Evolutionary conservation across 257 asterid genomes (phyloP).

Genomic region (Leptodermis oblonga): DNA sequence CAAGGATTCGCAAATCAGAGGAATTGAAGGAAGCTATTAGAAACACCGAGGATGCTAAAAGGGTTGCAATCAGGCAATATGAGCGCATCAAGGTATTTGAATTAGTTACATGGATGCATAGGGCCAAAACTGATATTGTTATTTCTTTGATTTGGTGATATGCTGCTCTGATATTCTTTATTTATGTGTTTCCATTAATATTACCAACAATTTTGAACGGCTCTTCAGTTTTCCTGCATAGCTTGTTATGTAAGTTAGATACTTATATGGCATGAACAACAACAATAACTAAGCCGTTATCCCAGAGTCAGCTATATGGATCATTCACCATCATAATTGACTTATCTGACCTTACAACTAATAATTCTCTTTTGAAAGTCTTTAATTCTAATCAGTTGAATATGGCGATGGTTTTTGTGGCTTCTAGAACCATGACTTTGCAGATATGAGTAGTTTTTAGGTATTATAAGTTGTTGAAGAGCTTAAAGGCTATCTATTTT

Average conservation of each 20-base stretch:
- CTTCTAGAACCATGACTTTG: not conserved
- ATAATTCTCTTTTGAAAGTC: not conserved
- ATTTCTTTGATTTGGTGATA: slow-evolving; percentile 18
- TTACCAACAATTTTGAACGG: not conserved
- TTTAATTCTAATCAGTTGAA: not conserved
- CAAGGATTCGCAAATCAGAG: slow-evolving; percentile 61
- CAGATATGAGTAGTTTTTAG: not conserved
- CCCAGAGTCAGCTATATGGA: no score
- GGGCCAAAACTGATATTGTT: not conserved
- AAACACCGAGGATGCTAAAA: slow-evolving; percentile 83
- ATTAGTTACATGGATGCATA: not conserved
- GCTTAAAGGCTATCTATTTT: no score
- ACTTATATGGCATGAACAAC: not conserved
- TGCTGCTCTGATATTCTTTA: not conserved
- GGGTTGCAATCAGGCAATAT: slow-evolving; percentile 74
- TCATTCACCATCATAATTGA: no score
- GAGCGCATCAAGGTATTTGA: slow-evolving; percentile 80
- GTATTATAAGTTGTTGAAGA: not conserved
- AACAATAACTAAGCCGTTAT: no score
- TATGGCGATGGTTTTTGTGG: not conserved
- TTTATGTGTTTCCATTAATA: not conserved
- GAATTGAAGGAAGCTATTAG: slow-evolving; percentile 78
- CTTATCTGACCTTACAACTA: not conserved
- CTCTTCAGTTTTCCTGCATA: not conserved
- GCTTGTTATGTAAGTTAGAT: not conserved